These are phyloP conservation scores for Penicillium bialowiezense DNA, from an alignment of 495 filamentous ascomycete species.

Conservation along the genomic window DNA sequence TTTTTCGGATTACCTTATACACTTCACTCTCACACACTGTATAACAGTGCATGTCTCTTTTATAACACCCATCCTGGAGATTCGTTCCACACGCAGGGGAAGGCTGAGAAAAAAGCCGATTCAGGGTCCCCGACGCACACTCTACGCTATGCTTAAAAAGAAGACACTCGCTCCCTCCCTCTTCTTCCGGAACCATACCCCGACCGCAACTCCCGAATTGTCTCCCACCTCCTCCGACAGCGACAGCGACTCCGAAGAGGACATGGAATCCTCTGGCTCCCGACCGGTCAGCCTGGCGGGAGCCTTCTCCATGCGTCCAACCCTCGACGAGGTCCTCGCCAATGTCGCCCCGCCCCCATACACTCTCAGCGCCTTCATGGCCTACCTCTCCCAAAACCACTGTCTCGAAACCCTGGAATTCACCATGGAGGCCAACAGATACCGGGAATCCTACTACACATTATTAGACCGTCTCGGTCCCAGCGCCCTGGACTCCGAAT, in stretches of 20 bases:
- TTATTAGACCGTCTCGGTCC: slow-evolving; percentile 45
- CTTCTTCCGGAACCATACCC: slow-evolving; percentile 41
- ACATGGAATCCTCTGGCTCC: slow-evolving; percentile 49
- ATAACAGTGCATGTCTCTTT: background rate
- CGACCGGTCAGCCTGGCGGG: slow-evolving; percentile 63
- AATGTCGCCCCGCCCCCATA: slow-evolving; percentile 87
- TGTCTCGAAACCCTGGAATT: slow-evolving; percentile 97
- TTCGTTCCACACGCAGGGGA: slow-evolving; percentile 20
- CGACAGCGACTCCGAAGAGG: slow-evolving; percentile 57
- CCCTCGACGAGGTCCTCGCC: slow-evolving; percentile 81
- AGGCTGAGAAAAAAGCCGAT: slow-evolving; percentile 23
- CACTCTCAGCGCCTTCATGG: slow-evolving; percentile 92
- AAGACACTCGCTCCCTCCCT: slow-evolving; percentile 39
- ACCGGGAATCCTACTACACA: slow-evolving; percentile 68
- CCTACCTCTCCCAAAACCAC: slow-evolving; percentile 95
- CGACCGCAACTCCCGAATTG: slow-evolving; percentile 42
- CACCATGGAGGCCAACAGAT: slow-evolving; percentile 92
- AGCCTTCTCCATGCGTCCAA: slow-evolving; percentile 73
- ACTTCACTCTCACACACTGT: background rate
- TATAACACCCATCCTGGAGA: slow-evolving; percentile 25
- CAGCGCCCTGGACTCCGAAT: slow-evolving; percentile 41
- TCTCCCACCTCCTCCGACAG: slow-evolving; percentile 44
- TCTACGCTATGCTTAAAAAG: slow-evolving; percentile 51
- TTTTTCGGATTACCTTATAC: too few species aligned
- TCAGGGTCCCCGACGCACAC: slow-evolving; percentile 27